phyloP scores from a whole-genome alignment of 305 asterid species.

The Andrographis paniculata region DNA sequence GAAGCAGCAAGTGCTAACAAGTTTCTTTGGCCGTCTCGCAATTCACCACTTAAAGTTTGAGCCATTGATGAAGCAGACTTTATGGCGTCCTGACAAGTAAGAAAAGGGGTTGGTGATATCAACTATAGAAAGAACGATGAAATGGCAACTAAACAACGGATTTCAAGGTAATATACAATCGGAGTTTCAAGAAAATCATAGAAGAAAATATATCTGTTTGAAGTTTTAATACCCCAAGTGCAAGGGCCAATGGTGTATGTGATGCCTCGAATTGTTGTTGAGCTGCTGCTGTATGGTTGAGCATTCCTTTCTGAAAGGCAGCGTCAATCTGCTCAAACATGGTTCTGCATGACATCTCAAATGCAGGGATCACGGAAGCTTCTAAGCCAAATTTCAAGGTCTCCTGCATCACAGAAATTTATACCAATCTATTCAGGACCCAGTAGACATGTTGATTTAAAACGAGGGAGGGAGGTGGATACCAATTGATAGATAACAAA shows the following conservation, averaged over 20 bases:
- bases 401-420: constrained; percentile 42
- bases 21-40: constrained; percentile 78
- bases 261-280: constrained; percentile 63
- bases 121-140: background rate
- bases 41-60: constrained; percentile 58
- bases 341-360: constrained; percentile 70
- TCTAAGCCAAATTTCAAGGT: constrained; percentile 59
- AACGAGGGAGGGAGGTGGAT: too few species aligned
- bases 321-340: constrained; percentile 84
- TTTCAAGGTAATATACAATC: too few species aligned
- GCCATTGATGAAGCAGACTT: constrained; percentile 66
- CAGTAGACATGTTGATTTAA: too few species aligned
- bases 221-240: constrained; percentile 45
- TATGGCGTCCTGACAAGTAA: constrained; percentile 52
- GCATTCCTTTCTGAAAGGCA: constrained; percentile 67
- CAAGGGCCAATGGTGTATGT: constrained; percentile 58
- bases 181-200: too few species aligned
- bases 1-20: constrained; percentile 57
- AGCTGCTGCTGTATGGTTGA: constrained; percentile 52
- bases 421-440: too few species aligned
- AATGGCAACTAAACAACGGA: too few species aligned
- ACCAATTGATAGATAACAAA: too few species aligned
- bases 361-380: constrained; percentile 65
- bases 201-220: too few species aligned
- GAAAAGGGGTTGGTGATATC: background rate